A percentile compares a stretch with the other conserved stretches of the same genome.
Conservation (phyloP, 2,329 filamentous ascomycete species). For the Pseudopithomyces maydicus region DNA sequence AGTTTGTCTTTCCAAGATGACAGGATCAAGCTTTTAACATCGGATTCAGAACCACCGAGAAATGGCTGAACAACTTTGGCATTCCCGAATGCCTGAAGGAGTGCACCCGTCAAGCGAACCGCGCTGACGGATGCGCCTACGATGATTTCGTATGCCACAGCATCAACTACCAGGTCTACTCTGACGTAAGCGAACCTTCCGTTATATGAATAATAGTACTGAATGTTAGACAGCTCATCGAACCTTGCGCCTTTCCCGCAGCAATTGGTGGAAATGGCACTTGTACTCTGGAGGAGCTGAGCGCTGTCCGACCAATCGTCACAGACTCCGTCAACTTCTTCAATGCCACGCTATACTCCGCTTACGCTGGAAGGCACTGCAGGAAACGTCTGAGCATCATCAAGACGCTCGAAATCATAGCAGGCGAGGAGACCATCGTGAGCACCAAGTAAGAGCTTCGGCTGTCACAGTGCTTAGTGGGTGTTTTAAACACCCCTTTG, state of each 20-base stretch:
- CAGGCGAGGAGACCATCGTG: slow-evolving; percentile 9
- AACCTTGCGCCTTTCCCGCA: slow-evolving; percentile 23
- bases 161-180: slow-evolving; percentile 25
- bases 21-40: neutral
- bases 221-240: slow-evolving; percentile 16
- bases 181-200: slow-evolving; percentile 14
- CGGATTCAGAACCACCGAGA: slow-evolving; percentile 13
- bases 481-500: neutral
- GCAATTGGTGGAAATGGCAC: slow-evolving; percentile 14
- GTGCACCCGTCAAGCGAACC: slow-evolving; percentile 26
- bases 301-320: slow-evolving; percentile 22
- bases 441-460: neutral
- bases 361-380: slow-evolving; percentile 18
- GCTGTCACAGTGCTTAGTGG: neutral
- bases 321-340: slow-evolving; percentile 31
- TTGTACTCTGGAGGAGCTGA: slow-evolving; percentile 18
- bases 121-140: slow-evolving; percentile 23
- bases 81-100: slow-evolving; percentile 18
- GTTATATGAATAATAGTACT: neutral
- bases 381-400: slow-evolving; percentile 17
- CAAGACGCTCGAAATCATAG: slow-evolving; percentile 23
- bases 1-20: neutral
- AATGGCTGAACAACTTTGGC: slow-evolving; percentile 11
- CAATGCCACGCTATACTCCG: slow-evolving; percentile 28
- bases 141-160: slow-evolving; percentile 32